A percentile compares a stretch with the other conserved stretches of the same genome.
These are phyloP conservation scores for Linnemannia hyalina DNA, from an alignment of 192 early-diverging fungal genomes.

Conservation along the genomic window DNA sequence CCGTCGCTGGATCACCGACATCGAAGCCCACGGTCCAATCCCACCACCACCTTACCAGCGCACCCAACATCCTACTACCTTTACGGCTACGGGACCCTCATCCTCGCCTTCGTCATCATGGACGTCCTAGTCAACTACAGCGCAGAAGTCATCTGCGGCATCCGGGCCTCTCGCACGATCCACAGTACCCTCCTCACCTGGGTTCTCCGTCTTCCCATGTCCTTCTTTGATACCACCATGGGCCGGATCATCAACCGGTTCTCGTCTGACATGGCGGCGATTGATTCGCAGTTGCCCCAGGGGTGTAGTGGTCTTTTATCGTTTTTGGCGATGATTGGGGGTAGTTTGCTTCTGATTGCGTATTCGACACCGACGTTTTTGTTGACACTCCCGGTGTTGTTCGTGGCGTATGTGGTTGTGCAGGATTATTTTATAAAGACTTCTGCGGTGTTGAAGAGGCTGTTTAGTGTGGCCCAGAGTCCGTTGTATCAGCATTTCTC, in stretches of 20 bases:
- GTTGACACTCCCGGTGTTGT: conserved; percentile 54
- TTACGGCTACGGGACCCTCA: conserved; percentile 66
- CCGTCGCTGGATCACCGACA: conserved; percentile 1
- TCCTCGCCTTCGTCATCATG: conserved; percentile 36
- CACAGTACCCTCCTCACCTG: conserved; percentile 64
- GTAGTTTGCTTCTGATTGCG: conserved; percentile 69
- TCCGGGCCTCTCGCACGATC: conserved; percentile 66
- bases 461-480: conserved; percentile 64
- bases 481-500: conserved; percentile 84
- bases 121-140: neutral
- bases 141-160: conserved; percentile 51
- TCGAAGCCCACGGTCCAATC: neutral
- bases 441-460: conserved; percentile 88
- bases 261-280: conserved; percentile 81
- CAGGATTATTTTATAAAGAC: conserved; percentile 79
- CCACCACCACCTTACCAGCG: neutral
- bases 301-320: conserved; percentile 60
- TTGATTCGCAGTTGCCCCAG: conserved; percentile 72
- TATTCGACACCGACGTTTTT: conserved; percentile 78
- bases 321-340: conserved; percentile 59
- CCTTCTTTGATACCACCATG: conserved; percentile 85
- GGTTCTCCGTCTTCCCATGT: conserved; percentile 75
- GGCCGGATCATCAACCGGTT: conserved; percentile 82
- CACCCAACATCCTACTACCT: conserved; percentile 68
- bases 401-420: conserved; percentile 38